Conservation (phyloP, 106 monocot genomes). For the Chionographis japonica region DNA sequence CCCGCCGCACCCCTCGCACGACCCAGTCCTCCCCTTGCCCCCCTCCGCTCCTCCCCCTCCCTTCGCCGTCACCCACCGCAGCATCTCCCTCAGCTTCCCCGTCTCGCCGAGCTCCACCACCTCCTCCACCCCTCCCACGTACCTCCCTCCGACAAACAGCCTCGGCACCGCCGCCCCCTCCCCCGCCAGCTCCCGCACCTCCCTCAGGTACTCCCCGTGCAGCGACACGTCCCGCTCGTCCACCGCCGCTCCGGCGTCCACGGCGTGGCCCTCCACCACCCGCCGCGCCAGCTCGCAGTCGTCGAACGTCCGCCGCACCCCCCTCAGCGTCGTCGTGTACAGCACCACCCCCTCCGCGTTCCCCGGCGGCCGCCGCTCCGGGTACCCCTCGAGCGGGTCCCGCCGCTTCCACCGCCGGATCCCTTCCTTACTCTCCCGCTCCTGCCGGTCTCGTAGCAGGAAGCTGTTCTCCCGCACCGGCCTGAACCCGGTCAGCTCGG, state of each 20-base stretch:
- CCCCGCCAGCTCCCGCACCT: conserved; percentile 61
- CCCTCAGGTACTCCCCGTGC: conserved; percentile 77
- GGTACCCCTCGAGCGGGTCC: conserved; percentile 71
- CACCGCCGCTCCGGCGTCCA: conserved; percentile 31
- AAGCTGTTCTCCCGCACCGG: conserved; percentile 76
- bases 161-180: conserved; percentile 63
- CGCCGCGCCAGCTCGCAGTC: conserved; percentile 70
- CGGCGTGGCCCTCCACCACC: conserved; percentile 46
- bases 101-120: conserved; percentile 62
- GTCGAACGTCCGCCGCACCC: conserved; percentile 85
- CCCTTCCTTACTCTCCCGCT: conserved; percentile 31
- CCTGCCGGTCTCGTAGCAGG: conserved; percentile 55
- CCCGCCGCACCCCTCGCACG: conserved; percentile 77
- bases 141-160: conserved; percentile 75
- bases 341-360: conserved; percentile 62
- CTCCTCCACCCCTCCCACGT: conserved; percentile 75
- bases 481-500: conserved; percentile 27
- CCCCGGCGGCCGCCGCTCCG: conserved; percentile 54
- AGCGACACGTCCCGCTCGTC: conserved; percentile 91
- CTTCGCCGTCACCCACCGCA: conserved; percentile 39
- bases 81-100: conserved; percentile 66
- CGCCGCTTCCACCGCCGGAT: conserved; percentile 18
- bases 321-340: conserved; percentile 82
- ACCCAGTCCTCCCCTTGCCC: conserved; percentile 24
- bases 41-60: conserved; percentile 3